Conservation (phyloP, 495 filamentous ascomycete species). For the Aspergillus kassunensis region DNA sequence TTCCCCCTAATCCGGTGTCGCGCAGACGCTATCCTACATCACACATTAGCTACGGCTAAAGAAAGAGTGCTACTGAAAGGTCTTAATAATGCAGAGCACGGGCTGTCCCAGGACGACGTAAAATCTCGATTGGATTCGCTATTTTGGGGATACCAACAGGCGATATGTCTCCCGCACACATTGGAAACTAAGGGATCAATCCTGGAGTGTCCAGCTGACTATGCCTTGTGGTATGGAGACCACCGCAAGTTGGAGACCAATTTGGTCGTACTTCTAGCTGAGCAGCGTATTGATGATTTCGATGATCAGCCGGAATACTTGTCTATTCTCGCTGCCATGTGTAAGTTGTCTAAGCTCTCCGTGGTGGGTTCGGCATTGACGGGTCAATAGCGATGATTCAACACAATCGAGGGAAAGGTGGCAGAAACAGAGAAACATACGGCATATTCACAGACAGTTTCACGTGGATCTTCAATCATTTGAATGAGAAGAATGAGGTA, state of each 20-base stretch:
- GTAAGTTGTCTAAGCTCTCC: no score
- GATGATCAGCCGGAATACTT: background rate
- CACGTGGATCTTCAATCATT: background rate
- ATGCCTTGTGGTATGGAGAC: background rate
- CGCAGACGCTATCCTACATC: background rate
- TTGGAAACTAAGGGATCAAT: background rate
- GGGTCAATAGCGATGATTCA: background rate
- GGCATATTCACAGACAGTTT: background rate
- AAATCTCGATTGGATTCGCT: background rate
- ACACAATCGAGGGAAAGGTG: background rate
- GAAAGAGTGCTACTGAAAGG: background rate
- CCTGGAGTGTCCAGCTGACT: background rate
- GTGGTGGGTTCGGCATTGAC: no score
- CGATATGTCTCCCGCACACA: background rate
- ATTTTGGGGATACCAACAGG: background rate
- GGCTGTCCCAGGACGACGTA: background rate
- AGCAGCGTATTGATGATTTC: background rate
- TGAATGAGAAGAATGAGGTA: background rate
- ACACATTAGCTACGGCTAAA: background rate
- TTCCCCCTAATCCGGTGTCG: background rate
- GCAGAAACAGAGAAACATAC: background rate
- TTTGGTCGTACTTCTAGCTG: background rate
- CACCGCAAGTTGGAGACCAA: background rate
- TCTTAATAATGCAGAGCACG: background rate
- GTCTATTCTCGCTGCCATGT: background rate